Evolutionary conservation across 345 rosid genomes (phyloP), one percentile per base, ranked within the genome.

Genomic region (Nasturtium officinale): DNA sequence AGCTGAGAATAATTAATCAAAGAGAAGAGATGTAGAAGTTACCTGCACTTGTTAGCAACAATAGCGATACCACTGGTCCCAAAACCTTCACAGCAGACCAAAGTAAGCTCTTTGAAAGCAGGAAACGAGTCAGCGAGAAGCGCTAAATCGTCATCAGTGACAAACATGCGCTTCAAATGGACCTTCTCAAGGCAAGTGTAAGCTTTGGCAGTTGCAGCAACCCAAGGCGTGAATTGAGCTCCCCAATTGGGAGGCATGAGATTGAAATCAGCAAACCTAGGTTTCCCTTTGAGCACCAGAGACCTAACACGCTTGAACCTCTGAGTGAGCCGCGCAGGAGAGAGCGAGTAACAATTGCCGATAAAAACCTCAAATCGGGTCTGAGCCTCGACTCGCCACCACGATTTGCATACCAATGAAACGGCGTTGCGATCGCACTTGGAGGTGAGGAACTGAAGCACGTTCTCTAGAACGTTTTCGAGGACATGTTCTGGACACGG

Each of bases 21-120:
- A 52, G 25, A 58, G 33, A 70, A 23, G 37, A 38, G 54, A 40
- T 55, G 21, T 30, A 57, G 40, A 18, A 61, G 32, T 3, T 38
- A 93, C 96, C 93, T 90, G 96, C 96, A 92, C 77, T 80, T 81
- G 79, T 83, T 81, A 23, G 90, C 93, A 58, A 92, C 80, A 46
- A 82, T 13, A 50, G 92, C 87, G 3, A 92, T 85, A 35, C 98
- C 93, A 66, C 82, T 81, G 25, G 98, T 92, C 18, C 96, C 92
- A 65, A 92, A 92, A 26, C 96, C 98, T 48, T 92, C 96, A 53
- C 98, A 92, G 77, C 98, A 88, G 35, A 90, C 81, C 47, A 92
- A 89, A 23, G 72, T 74, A 13, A 92, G 90, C 71, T 86, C 96
- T 71, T 83, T 89, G 54, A 92, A 92, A 17, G 79, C 86, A 47